A percentile compares a stretch with the other conserved stretches of the same genome.
Conservation (phyloP, 805 yeast species). For the Wickerhamomyces subpelliculosus region DNA sequence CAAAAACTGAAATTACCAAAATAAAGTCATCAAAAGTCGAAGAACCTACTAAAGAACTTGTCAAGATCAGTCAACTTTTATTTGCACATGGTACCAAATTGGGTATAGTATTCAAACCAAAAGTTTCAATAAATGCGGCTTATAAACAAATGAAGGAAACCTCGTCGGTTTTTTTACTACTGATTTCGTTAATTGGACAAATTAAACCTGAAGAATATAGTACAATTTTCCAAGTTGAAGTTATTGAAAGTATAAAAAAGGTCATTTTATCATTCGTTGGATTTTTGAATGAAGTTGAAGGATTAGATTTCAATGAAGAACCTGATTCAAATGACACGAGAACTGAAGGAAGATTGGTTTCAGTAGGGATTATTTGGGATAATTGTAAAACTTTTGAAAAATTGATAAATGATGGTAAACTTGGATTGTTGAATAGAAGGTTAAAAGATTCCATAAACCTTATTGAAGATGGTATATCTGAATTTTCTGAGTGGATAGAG, state of each 20-base stretch:
- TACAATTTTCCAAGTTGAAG: slow-evolving; percentile 23
- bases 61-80: slow-evolving; percentile 50
- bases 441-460: slow-evolving; percentile 38
- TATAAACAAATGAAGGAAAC: slow-evolving; percentile 40
- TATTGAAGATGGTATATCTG: slow-evolving; percentile 58
- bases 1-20: slow-evolving; percentile 2
- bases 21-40: slow-evolving; percentile 28
- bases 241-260: slow-evolving; percentile 10
- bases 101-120: slow-evolving; percentile 63
- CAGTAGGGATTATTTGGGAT: slow-evolving; percentile 71
- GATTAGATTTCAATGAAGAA: slow-evolving; percentile 12
- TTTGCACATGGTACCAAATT: slow-evolving; percentile 76
- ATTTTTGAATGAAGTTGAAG: slow-evolving; percentile 18
- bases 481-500: slow-evolving; percentile 62
- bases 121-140: slow-evolving; percentile 43
- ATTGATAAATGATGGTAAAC: slow-evolving; percentile 40
- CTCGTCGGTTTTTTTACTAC: slow-evolving; percentile 35
- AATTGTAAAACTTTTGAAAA: slow-evolving; percentile 43
- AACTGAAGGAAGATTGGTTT: slow-evolving; percentile 39
- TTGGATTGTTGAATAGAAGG: slow-evolving; percentile 43
- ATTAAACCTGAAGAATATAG: slow-evolving; percentile 29
- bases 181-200: slow-evolving; percentile 38
- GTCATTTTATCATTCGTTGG: slow-evolving; percentile 11
- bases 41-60: slow-evolving; percentile 48
- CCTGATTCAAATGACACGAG: slow-evolving; percentile 15